Conservation (phyloP, 2,329 filamentous ascomycete genomes). For the Pseudovirgaria hyperparasitica region DNA sequence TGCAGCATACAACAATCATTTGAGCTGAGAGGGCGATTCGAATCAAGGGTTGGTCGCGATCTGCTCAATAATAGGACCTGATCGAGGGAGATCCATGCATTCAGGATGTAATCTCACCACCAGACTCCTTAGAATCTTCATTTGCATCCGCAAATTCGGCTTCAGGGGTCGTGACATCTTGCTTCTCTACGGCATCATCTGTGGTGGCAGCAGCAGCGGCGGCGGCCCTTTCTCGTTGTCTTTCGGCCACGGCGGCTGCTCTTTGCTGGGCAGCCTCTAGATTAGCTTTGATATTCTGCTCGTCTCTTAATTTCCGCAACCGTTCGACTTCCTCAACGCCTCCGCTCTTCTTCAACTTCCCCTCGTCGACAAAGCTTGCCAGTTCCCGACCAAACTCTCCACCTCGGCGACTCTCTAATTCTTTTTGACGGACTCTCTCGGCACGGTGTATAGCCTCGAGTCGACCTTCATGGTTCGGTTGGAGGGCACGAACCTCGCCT, state of each 20-base stretch:
- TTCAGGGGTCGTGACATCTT: no score
- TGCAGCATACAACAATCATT: no score
- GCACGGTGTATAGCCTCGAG: conserved; percentile 96
- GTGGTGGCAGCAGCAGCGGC: conserved; percentile 17
- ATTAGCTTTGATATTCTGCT: conserved; percentile 68
- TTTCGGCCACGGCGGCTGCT: conserved; percentile 31
- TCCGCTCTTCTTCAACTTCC: conserved; percentile 89
- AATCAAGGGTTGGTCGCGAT: no score
- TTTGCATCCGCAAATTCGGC: no score
- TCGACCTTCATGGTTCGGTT: conserved; percentile 86
- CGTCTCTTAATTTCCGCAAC: conserved; percentile 71
- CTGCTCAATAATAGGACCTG: no score
- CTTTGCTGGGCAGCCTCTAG: conserved; percentile 41
- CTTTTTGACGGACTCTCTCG: conserved; percentile 79
- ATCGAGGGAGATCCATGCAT: no score
- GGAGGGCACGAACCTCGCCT: conserved; percentile 82
- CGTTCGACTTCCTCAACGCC: conserved; percentile 91
- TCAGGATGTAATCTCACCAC: no score
- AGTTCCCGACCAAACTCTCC: conserved; percentile 81
- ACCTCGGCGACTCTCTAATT: conserved; percentile 61
- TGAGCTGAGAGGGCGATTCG: no score
- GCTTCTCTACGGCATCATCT: conserved; percentile 10
- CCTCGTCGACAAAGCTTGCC: conserved; percentile 71
- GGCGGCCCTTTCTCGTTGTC: conserved; percentile 21
- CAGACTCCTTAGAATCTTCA: no score